These are phyloP conservation scores for Penicillium cosmopolitanum DNA, from an alignment of 495 filamentous ascomycete species.

Conservation along the genomic window DNA sequence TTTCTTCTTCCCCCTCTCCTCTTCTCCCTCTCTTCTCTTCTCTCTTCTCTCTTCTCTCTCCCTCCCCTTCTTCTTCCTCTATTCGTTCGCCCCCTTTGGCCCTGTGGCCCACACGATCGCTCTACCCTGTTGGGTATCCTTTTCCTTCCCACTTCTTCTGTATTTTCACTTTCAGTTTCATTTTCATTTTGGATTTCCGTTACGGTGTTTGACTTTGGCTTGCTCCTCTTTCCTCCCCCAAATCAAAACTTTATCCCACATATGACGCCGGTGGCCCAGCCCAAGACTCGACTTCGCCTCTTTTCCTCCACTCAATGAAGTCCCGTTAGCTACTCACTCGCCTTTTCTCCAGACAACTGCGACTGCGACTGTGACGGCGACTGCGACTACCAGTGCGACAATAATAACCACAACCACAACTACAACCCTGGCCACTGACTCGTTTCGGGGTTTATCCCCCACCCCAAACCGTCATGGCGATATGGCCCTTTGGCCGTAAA, in stretches of 20 bases:
- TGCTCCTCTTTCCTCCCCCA: background rate
- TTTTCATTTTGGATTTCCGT: constrained; percentile 15
- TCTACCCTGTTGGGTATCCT: constrained; percentile 6
- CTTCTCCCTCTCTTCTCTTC: constrained; percentile 18
- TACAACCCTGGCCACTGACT: constrained; percentile 2
- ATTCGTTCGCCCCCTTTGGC: constrained; percentile 4
- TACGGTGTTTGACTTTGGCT: constrained; percentile 4
- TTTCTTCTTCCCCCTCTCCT: background rate
- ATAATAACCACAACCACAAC: too few relatives aligned
- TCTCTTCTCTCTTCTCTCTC: constrained; percentile 18
- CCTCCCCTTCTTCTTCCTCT: constrained; percentile 10
- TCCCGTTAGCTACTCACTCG: constrained; percentile 30
- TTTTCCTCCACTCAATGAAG: constrained; percentile 37
- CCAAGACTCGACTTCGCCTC: constrained; percentile 5
- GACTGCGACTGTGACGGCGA: too few relatives aligned
- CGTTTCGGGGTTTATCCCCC: constrained; percentile 17
- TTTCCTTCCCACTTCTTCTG: constrained; percentile 10
- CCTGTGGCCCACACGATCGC: background rate
- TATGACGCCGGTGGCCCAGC: constrained; percentile 26
- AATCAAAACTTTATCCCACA: constrained; percentile 16
- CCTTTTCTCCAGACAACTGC: constrained; percentile 7
- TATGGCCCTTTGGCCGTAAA: constrained; percentile 80
- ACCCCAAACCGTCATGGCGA: constrained; percentile 58
- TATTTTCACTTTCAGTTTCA: constrained; percentile 16
- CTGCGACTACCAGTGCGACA: too few relatives aligned